Evolutionary conservation across 2,329 filamentous ascomycete genomes (phyloP).

Genomic region (Claviceps purpurea): DNA sequence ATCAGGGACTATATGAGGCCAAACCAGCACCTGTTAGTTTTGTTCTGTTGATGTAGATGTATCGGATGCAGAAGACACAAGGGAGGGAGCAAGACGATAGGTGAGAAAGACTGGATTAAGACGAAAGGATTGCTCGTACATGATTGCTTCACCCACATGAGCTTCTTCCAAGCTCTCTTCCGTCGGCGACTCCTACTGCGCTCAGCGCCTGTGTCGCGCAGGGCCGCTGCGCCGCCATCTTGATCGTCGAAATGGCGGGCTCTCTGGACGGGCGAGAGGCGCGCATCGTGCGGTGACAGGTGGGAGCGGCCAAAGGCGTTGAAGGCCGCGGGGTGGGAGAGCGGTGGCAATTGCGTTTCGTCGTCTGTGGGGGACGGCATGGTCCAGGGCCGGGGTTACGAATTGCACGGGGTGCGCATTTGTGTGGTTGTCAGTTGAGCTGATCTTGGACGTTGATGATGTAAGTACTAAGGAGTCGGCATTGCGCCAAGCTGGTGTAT

Average conservation of each 20-base stretch:
- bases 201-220: conserved; percentile 35
- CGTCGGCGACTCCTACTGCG: conserved; percentile 54
- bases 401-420: background rate
- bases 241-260: conserved; percentile 13
- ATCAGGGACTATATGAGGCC: conserved; percentile 59
- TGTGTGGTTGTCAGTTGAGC: background rate
- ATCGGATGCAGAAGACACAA: background rate
- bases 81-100: background rate
- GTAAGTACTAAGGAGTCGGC: too few relatives aligned
- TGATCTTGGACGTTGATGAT: too few relatives aligned
- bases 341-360: conserved; percentile 22
- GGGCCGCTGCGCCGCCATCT: conserved; percentile 22
- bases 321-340: conserved; percentile 17
- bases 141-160: conserved; percentile 95
- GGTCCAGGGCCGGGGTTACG: background rate
- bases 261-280: conserved; percentile 50
- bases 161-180: conserved; percentile 78
- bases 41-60: background rate
- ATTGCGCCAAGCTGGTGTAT: too few relatives aligned
- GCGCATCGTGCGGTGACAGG: conserved; percentile 76
- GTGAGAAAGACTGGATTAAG: background rate
- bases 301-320: conserved; percentile 43
- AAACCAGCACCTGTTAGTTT: background rate
- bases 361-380: conserved; percentile 27
- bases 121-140: conserved; percentile 38